phyloP scores from a whole-genome alignment of 1,284 basidiomycete species.

The Papiliotrema fonsecae region DNA sequence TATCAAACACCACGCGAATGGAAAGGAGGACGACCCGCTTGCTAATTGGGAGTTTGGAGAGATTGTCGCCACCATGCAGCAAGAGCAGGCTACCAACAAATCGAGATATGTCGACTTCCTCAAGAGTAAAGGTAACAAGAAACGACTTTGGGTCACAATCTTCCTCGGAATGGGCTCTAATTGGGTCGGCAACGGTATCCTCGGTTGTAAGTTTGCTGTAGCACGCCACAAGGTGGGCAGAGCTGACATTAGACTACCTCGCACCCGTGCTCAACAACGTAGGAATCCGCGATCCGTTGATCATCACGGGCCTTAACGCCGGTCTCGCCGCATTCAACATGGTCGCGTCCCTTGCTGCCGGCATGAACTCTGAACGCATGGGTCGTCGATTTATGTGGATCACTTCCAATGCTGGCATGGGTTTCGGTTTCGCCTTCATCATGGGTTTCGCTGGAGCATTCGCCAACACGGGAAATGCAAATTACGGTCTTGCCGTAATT shows the following conservation, averaged over 20 bases:
- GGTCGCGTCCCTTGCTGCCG: constrained; percentile 13
- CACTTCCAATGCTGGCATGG: constrained; percentile 26
- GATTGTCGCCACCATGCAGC: constrained; percentile 23
- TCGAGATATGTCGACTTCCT: constrained; percentile 32
- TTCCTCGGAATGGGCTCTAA: constrained; percentile 10
- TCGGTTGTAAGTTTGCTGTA: constrained; percentile 26
- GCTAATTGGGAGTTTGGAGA: constrained; percentile 36
- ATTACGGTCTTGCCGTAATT: constrained; percentile 10
- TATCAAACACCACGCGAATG: constrained; percentile 59
- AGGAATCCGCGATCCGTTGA: constrained; percentile 25
- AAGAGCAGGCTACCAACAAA: constrained; percentile 14
- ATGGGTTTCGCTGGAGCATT: constrained; percentile 27
- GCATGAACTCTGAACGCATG: constrained; percentile 16
- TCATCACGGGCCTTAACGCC: constrained; percentile 12
- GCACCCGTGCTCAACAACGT: constrained; percentile 31
- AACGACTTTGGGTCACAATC: constrained; percentile 28
- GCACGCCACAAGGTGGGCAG: constrained; percentile 23
- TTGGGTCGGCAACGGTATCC: constrained; percentile 30
- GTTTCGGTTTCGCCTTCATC: constrained; percentile 22
- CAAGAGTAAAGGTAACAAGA: constrained; percentile 30
- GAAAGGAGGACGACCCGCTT: constrained; percentile 31
- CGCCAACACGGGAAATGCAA: constrained; percentile 1
- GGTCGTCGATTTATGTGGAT: constrained; percentile 30
- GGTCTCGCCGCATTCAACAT: constrained; percentile 4
- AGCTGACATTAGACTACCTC: constrained; percentile 26